Evolutionary conservation across 768 basidiomycete genomes (phyloP).

Genomic region (Dioszegia hungarica): DNA sequence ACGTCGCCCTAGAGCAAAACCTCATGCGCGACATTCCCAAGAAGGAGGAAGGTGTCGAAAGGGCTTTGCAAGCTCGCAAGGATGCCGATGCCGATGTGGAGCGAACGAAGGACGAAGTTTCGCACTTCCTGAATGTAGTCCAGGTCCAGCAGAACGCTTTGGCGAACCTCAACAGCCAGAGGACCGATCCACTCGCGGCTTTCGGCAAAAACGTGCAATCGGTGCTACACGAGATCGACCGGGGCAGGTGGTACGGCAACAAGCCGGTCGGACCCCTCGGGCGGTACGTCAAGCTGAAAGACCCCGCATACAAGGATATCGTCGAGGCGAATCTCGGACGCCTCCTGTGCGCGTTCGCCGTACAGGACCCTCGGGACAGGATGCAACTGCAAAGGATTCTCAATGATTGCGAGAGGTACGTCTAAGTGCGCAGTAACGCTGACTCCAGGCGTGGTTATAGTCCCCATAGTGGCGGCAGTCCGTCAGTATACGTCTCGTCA

Average conservation of each 20-base stretch:
- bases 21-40: background rate
- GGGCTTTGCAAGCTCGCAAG: background rate
- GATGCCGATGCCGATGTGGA: background rate
- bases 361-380: slow-evolving; percentile 67
- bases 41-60: slow-evolving; percentile 1
- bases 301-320: slow-evolving; percentile 60
- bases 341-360: slow-evolving; percentile 65
- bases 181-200: slow-evolving; percentile 16
- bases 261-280: slow-evolving; percentile 63
- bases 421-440: background rate
- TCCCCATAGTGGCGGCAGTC: background rate
- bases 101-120: background rate
- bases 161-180: background rate
- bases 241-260: slow-evolving; percentile 28
- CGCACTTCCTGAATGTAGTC: background rate
- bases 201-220: slow-evolving; percentile 40
- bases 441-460: background rate
- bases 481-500: slow-evolving; percentile 47
- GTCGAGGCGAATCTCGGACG: slow-evolving; percentile 61
- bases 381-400: slow-evolving; percentile 57
- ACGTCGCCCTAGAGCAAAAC: background rate
- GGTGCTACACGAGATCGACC: slow-evolving; percentile 40
- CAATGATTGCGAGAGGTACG: background rate
- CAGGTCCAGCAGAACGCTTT: no score
- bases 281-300: slow-evolving; percentile 63